phyloP scores from a whole-genome alignment of 164 flowering plant species.

The Kingdonia uniflora region DNA sequence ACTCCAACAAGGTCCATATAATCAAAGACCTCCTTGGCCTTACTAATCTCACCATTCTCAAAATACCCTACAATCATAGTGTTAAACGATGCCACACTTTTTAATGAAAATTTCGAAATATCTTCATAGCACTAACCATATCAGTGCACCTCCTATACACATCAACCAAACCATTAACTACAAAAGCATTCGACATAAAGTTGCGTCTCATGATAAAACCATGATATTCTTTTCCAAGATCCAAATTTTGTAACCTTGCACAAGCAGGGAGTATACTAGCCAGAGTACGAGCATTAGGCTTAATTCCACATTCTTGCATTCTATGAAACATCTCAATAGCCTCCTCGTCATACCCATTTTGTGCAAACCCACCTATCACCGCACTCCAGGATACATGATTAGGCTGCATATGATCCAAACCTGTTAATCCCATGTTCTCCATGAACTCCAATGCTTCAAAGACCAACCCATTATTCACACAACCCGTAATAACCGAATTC shows the following conservation, averaged over 20 bases:
- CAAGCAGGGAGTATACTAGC: constrained; percentile 67
- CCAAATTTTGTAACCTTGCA: constrained; percentile 37
- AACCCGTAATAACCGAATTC: constrained; percentile 58
- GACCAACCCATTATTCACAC: constrained; percentile 47
- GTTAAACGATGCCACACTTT: constrained; percentile 46
- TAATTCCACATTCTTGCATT: constrained; percentile 42
- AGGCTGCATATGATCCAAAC: constrained; percentile 21
- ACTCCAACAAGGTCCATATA: constrained; percentile 40
- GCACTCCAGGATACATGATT: constrained; percentile 73
- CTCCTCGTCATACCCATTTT: constrained; percentile 46
- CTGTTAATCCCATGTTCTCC: constrained; percentile 27
- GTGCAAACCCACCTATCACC: constrained; percentile 57
- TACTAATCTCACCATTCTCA: constrained; percentile 40
- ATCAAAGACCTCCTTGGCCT: constrained; percentile 46
- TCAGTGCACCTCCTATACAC: constrained; percentile 55
- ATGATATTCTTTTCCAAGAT: constrained; percentile 51
- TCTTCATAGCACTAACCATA: constrained; percentile 38
- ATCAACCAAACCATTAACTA: constrained; percentile 62
- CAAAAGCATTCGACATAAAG: constrained; percentile 28
- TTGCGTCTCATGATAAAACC: constrained; percentile 29
- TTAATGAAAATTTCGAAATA: constrained; percentile 38
- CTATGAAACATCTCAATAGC: constrained; percentile 38
- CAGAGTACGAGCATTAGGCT: constrained; percentile 53
- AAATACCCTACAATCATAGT: constrained; percentile 72
- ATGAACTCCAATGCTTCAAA: constrained; percentile 45